Conservation (phyloP, 805 yeast species). For the Pichia rugopelliculosa region DNA sequence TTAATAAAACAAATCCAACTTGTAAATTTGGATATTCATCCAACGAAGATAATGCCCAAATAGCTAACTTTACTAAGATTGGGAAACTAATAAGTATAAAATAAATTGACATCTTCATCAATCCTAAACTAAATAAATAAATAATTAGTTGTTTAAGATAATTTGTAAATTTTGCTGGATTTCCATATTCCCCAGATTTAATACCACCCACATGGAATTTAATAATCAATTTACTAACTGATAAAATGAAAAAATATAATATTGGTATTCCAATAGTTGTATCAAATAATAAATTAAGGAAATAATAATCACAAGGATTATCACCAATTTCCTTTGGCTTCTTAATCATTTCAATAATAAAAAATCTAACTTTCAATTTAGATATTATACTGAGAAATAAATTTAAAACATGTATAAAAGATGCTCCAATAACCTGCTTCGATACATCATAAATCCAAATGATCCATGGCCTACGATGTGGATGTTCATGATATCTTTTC, state of each 20-base stretch:
- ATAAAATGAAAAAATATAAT: slow-evolving; percentile 39
- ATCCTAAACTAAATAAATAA: slow-evolving; percentile 53
- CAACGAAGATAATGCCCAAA: slow-evolving; percentile 76
- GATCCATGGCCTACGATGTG: slow-evolving; percentile 73
- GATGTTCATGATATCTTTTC: slow-evolving; percentile 74
- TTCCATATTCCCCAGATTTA: slow-evolving; percentile 56
- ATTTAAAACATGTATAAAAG: slow-evolving; percentile 76
- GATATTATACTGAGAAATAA: slow-evolving; percentile 60
- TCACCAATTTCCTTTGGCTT: slow-evolving; percentile 29
- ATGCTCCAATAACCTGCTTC: slow-evolving; percentile 83
- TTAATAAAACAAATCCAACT: slow-evolving; percentile 78
- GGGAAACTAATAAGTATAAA: slow-evolving; percentile 56
- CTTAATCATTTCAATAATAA: not conserved
- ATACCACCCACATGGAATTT: slow-evolving; percentile 32
- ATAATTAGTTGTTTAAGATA: slow-evolving; percentile 66
- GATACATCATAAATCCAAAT: slow-evolving; percentile 88
- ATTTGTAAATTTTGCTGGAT: slow-evolving; percentile 53
- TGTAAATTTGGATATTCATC: slow-evolving; percentile 74
- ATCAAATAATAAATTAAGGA: slow-evolving; percentile 78
- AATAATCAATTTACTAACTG: not conserved
- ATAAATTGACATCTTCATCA: slow-evolving; percentile 52
- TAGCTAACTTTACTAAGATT: slow-evolving; percentile 61
- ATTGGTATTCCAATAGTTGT: slow-evolving; percentile 92
- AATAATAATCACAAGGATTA: slow-evolving; percentile 92
- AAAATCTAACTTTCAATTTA: slow-evolving; percentile 14